phyloP scores from a whole-genome alignment of 768 basidiomycete genomes.

The Mycena filopes region DNA sequence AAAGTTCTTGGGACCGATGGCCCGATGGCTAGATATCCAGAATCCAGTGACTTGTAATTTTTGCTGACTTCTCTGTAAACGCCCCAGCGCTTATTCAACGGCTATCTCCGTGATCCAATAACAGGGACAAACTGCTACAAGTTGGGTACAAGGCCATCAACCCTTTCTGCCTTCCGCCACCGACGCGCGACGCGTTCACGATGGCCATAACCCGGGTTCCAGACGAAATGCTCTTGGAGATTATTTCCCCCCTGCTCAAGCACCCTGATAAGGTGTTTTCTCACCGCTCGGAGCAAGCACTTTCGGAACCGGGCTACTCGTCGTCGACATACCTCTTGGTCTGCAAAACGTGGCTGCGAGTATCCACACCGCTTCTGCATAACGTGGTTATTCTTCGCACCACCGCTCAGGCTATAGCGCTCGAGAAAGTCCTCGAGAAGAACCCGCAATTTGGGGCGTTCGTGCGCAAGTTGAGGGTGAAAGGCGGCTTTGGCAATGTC shows the following conservation, averaged over 20 bases:
- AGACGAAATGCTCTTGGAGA: constrained; percentile 15
- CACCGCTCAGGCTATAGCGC: constrained; percentile 10
- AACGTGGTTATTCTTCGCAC: constrained; percentile 6
- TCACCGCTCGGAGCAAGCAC: background rate
- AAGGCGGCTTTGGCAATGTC: constrained; percentile 11
- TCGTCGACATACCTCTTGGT: constrained; percentile 14
- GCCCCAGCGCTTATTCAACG: too few species aligned
- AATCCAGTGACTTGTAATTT: too few species aligned
- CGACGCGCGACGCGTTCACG: too few species aligned
- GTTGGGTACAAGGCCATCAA: too few species aligned
- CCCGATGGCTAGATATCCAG: too few species aligned
- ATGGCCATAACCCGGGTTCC: too few species aligned
- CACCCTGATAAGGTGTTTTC: constrained; percentile 6
- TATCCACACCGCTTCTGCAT: constrained; percentile 10
- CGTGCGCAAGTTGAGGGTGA: constrained; percentile 13
- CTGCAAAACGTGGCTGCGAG: constrained; percentile 19
- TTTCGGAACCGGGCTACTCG: background rate
- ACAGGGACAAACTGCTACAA: too few species aligned
- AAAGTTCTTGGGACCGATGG: too few species aligned
- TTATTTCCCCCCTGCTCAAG: background rate
- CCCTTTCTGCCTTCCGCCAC: too few species aligned
- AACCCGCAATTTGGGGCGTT: constrained; percentile 10
- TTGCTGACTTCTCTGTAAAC: too few species aligned
- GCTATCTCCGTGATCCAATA: too few species aligned
- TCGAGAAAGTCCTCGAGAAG: background rate